Evolutionary conservation across 257 asterid species (phyloP).

Genomic region (Jaltomata sinuosa): DNA sequence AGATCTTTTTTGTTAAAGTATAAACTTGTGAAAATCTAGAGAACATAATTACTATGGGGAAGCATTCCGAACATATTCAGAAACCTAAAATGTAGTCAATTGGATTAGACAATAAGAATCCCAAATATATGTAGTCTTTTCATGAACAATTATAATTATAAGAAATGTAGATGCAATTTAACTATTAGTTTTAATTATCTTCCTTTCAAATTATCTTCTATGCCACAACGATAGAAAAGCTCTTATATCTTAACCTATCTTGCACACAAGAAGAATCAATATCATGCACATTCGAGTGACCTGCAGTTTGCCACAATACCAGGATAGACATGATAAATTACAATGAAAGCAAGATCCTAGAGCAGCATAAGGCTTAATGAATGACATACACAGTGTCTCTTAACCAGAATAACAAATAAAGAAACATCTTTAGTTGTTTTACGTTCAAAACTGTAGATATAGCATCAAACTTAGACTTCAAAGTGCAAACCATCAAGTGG

Average conservation of each 20-base stretch:
- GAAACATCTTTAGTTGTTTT: neutral
- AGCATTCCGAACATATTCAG: neutral
- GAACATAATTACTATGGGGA: neutral
- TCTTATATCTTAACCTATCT: neutral
- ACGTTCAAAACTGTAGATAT: neutral
- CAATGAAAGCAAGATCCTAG: neutral
- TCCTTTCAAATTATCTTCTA: neutral
- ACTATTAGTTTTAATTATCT: neutral
- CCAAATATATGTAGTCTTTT: neutral
- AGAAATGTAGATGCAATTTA: neutral
- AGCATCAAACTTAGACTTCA: neutral
- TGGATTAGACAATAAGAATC: neutral
- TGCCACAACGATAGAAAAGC: neutral
- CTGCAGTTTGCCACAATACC: neutral
- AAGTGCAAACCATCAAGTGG: conserved; percentile 5
- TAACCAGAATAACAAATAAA: neutral
- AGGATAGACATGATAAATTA: neutral
- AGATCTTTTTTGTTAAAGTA: neutral
- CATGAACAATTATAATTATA: neutral
- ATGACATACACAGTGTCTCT: neutral
- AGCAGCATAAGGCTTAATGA: neutral
- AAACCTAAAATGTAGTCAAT: neutral
- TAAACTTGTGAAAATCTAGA: neutral
- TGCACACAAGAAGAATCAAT: neutral
- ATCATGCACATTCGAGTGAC: neutral